Evolutionary conservation across 2,329 filamentous ascomycete genomes (phyloP).

Genomic region (Chrysosphaeria jannelii): DNA sequence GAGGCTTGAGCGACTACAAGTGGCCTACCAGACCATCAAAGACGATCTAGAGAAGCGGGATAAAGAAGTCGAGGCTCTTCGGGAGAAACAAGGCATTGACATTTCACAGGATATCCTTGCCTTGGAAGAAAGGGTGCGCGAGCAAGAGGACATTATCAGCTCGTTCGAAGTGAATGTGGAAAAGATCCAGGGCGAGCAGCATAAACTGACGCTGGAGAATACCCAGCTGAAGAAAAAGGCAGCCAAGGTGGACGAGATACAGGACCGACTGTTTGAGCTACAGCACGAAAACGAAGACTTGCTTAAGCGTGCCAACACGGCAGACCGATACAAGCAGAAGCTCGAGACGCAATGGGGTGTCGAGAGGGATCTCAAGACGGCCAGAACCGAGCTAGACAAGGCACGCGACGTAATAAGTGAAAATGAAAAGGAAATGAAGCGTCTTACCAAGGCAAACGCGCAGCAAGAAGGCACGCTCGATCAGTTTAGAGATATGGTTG

Average conservation of each 20-base stretch:
- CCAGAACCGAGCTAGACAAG: constrained; percentile 23
- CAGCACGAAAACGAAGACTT: constrained; percentile 26
- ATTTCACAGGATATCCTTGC: constrained; percentile 20
- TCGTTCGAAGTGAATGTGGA: constrained; percentile 36
- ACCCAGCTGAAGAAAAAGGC: constrained; percentile 15
- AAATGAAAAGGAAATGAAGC: constrained; percentile 11
- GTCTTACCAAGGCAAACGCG: constrained; percentile 8
- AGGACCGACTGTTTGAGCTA: constrained; percentile 28
- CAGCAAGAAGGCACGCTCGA: constrained; percentile 6
- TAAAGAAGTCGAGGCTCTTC: constrained; percentile 21
- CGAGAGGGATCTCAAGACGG: constrained; percentile 22
- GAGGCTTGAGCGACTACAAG: constrained; percentile 27
- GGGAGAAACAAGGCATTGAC: constrained; percentile 20
- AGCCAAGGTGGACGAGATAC: constrained; percentile 18
- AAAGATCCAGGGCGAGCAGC: constrained; percentile 15
- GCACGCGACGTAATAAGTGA: no score
- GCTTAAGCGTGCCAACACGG: constrained; percentile 29
- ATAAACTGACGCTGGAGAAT: constrained; percentile 17
- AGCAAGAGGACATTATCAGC: constrained; percentile 43
- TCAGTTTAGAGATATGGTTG: constrained; percentile 7
- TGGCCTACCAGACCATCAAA: constrained; percentile 33
- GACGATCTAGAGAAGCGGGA: constrained; percentile 26
- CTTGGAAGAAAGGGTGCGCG: constrained; percentile 25
- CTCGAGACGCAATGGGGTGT: constrained; percentile 23
- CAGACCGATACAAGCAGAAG: constrained; percentile 31